phyloP scores from a whole-genome alignment of 305 asterid species.

The Fraxinus xanthoxyloides region DNA sequence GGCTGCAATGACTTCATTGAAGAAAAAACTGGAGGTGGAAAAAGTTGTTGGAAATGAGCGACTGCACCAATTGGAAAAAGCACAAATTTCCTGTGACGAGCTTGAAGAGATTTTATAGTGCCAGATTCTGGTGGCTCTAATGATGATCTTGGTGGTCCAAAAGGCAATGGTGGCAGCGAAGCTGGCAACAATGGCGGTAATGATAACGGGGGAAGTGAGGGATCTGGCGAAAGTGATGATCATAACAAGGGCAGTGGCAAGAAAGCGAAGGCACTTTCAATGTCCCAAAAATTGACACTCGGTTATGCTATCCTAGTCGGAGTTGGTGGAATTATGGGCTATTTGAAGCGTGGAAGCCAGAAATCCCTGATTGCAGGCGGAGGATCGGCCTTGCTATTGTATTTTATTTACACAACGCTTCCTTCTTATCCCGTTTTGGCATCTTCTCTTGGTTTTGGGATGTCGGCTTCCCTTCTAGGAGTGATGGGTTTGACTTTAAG shows the following conservation, averaged over 20 bases:
- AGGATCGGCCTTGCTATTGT: constrained; percentile 53
- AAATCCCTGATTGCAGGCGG: constrained; percentile 77
- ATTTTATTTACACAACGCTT: constrained; percentile 52
- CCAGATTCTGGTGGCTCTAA: constrained; percentile 70
- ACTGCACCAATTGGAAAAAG: background rate
- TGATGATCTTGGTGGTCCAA: constrained; percentile 39
- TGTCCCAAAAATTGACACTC: constrained; percentile 88
- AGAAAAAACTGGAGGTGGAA: too few species aligned
- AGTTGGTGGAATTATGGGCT: constrained; percentile 84
- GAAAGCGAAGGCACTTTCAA: constrained; percentile 52
- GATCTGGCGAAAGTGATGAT: constrained; percentile 37
- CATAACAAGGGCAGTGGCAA: constrained; percentile 37
- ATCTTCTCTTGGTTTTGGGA: constrained; percentile 63
- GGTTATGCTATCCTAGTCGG: constrained; percentile 79
- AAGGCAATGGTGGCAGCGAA: constrained; percentile 28
- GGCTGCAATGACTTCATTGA: constrained; percentile 38
- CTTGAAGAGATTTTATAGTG: too few species aligned
- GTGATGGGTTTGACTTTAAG: constrained; percentile 84
- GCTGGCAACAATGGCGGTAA: constrained; percentile 41
- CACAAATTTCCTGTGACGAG: too few species aligned
- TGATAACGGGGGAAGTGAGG: constrained; percentile 28
- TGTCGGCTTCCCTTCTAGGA: constrained; percentile 64
- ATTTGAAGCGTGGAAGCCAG: constrained; percentile 79
- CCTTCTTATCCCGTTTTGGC: constrained; percentile 74
- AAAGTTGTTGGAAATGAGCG: constrained; percentile 50